phyloP scores from a whole-genome alignment of 768 basidiomycete genomes.

The Rubroboletus pulcherrimus region DNA sequence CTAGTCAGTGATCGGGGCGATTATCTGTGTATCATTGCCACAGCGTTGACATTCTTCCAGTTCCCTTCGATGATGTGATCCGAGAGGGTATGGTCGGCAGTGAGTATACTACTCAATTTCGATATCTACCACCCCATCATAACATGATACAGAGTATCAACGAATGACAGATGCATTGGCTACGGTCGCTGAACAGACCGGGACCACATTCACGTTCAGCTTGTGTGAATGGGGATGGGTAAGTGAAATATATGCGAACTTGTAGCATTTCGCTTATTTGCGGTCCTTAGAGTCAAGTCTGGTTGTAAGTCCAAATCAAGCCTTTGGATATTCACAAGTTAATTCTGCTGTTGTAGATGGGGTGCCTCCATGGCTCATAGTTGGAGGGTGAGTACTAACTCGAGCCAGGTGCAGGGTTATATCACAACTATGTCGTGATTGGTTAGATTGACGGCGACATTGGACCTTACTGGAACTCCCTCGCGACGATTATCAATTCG shows the following conservation, averaged over 20 bases:
- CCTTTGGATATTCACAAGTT: background rate
- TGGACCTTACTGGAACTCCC: conserved; percentile 46
- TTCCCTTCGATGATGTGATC: conserved; percentile 54
- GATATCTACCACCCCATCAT: background rate
- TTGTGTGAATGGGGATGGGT: conserved; percentile 69
- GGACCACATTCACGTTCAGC: conserved; percentile 55
- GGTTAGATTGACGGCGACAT: conserved; percentile 17
- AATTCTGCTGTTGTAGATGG: conserved; percentile 28
- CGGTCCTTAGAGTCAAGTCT: conserved; percentile 49
- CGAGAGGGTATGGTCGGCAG: conserved; percentile 52
- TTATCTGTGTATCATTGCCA: background rate
- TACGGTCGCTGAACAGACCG: conserved; percentile 40
- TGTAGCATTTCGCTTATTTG: background rate
- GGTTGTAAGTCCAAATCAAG: conserved; percentile 50
- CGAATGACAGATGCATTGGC: conserved; percentile 58
- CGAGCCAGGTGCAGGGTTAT: background rate
- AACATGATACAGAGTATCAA: conserved; percentile 42
- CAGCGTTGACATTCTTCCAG: conserved; percentile 24
- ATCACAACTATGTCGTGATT: background rate
- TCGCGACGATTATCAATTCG: conserved; percentile 54
- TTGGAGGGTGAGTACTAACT: conserved; percentile 38
- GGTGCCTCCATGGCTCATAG: conserved; percentile 35
- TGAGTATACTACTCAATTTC: conserved; percentile 26
- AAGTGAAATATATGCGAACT: conserved; percentile 16
- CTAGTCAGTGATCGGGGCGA: conserved; percentile 33